phyloP scores from a whole-genome alignment of 2,329 filamentous ascomycete genomes.

The Cladosporium phlei region DNA sequence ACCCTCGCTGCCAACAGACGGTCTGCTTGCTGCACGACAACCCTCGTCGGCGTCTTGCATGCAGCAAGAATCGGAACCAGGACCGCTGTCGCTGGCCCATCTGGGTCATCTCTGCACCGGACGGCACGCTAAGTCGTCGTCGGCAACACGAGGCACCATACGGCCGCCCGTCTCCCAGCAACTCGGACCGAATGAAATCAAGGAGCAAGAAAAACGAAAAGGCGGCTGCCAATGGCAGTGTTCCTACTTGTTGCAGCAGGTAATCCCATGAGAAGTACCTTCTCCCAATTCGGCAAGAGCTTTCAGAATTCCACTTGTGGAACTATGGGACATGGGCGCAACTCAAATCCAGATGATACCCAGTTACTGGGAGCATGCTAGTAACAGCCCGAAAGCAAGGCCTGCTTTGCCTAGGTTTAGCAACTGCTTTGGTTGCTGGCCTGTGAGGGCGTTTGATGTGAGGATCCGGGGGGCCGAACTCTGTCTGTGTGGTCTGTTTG shows the following conservation, averaged over 20 bases:
- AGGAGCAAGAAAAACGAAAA: background rate
- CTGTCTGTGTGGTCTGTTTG: too few relatives aligned
- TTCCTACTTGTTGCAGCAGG: background rate
- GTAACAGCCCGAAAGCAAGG: background rate
- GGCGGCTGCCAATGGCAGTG: constrained; percentile 6
- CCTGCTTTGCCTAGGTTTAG: too few relatives aligned
- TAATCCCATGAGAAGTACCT: background rate
- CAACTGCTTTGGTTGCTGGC: background rate
- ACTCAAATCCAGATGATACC: constrained; percentile 1
- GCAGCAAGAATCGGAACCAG: constrained; percentile 8
- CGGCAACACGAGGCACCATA: constrained; percentile 5
- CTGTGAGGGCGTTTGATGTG: background rate
- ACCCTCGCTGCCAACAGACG: background rate
- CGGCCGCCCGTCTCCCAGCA: background rate
- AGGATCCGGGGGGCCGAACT: constrained; percentile 12
- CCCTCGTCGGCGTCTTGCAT: background rate
- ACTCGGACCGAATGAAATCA: constrained; percentile 12
- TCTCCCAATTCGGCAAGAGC: constrained; percentile 6
- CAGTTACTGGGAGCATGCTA: background rate
- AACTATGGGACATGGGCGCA: background rate
- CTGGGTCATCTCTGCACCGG: background rate
- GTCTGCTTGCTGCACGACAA: background rate
- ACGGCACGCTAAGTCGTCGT: constrained; percentile 9
- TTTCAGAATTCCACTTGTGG: background rate
- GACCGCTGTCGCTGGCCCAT: constrained; percentile 1